phyloP scores from a whole-genome alignment of 345 rosid species.

The Boechera stricta region DNA sequence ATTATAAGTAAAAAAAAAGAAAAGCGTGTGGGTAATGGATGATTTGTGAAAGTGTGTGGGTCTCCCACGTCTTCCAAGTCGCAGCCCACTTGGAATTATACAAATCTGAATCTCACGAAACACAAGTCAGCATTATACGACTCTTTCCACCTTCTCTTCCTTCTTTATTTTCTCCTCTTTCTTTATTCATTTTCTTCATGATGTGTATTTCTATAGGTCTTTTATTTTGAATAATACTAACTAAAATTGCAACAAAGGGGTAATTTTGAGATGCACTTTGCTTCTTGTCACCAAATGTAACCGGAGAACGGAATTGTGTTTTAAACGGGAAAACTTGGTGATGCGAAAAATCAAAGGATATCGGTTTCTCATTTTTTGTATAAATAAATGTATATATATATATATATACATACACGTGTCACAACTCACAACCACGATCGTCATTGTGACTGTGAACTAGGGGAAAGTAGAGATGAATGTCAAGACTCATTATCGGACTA shows the following conservation, averaged over 20 bases:
- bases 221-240: neutral
- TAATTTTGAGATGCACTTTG: conserved; percentile 19
- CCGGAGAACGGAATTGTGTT: conserved; percentile 6
- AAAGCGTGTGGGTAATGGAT: conserved; percentile 34
- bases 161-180: conserved; percentile 24
- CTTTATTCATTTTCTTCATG: neutral
- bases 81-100: conserved; percentile 45
- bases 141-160: conserved; percentile 34
- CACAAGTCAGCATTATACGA: conserved; percentile 47
- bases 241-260: neutral
- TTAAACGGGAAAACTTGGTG: conserved; percentile 7
- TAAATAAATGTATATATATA: neutral
- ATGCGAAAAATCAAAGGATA: conserved; percentile 9
- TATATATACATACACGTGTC: neutral
- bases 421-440: conserved; percentile 36
- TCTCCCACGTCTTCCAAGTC: conserved; percentile 41
- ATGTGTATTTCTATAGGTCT: conserved; percentile 6
- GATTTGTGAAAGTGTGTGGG: conserved; percentile 43
- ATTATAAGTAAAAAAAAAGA: conserved; percentile 17
- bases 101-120: conserved; percentile 29
- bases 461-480: conserved; percentile 18
- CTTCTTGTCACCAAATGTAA: conserved; percentile 27
- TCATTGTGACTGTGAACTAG: conserved; percentile 26
- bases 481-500: conserved; percentile 26
- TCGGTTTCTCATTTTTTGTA: neutral